A percentile compares a stretch with the other conserved stretches of the same genome.
These are phyloP conservation scores for Sordariomycetes sp. DNA, from an alignment of 2,329 filamentous ascomycete genomes.

Conservation along the genomic window DNA sequence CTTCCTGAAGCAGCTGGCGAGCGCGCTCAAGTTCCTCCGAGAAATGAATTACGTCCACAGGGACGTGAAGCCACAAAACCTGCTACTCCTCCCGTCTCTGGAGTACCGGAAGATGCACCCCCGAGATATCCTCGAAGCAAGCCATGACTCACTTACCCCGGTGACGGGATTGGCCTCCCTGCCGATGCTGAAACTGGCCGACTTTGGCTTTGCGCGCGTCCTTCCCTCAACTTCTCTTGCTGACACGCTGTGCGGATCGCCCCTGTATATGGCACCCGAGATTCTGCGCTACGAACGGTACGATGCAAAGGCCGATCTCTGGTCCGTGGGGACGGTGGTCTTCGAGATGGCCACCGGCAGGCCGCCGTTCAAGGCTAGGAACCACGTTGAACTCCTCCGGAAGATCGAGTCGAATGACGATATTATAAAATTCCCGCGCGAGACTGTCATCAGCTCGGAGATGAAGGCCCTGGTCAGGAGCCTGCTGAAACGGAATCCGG, in stretches of 20 bases:
- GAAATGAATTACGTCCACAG: slow-evolving; percentile 83
- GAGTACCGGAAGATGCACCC: slow-evolving; percentile 42
- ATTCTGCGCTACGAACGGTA: slow-evolving; percentile 96
- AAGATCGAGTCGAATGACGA: slow-evolving; percentile 88
- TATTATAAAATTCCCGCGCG: slow-evolving; percentile 67
- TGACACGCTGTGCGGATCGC: slow-evolving; percentile 92
- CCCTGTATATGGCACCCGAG: slow-evolving; percentile 96
- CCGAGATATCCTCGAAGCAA: slow-evolving; percentile 57
- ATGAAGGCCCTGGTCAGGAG: slow-evolving; percentile 71
- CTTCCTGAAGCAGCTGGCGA: slow-evolving; percentile 88
- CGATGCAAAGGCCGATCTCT: slow-evolving; percentile 90
- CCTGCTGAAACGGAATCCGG: slow-evolving; percentile 73
- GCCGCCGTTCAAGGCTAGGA: slow-evolving; percentile 81
- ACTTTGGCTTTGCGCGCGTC: slow-evolving; percentile 96
- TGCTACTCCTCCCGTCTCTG: slow-evolving; percentile 73
- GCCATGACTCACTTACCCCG: slow-evolving; percentile 69
- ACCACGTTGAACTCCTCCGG: slow-evolving; percentile 85
- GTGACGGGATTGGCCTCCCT: slow-evolving; percentile 69
- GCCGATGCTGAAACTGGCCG: slow-evolving; percentile 93
- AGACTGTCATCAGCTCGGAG: slow-evolving; percentile 55
- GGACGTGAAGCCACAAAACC: slow-evolving; percentile 94
- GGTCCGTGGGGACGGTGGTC: slow-evolving; percentile 92
- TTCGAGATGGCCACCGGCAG: slow-evolving; percentile 91
- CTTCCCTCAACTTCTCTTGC: slow-evolving; percentile 83
- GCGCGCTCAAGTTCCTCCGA: slow-evolving; percentile 80